Evolutionary conservation across 2,329 filamentous ascomycete species (phyloP).

Genomic region (Sordariomycetes sp.): DNA sequence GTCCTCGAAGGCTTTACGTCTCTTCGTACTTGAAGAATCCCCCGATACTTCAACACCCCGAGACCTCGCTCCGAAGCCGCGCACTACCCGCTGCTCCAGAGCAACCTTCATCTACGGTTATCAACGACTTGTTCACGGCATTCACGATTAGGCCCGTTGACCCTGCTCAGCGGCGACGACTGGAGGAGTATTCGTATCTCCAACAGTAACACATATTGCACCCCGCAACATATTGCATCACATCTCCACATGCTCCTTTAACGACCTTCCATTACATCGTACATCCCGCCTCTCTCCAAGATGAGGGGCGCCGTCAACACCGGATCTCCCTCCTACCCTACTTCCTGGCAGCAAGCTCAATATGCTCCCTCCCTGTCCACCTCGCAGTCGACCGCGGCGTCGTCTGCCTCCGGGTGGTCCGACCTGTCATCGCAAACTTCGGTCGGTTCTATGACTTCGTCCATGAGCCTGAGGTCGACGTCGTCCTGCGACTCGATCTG

Average conservation of each 20-base stretch:
- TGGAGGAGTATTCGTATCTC: slow-evolving; percentile 14
- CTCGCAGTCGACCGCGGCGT: slow-evolving; percentile 61
- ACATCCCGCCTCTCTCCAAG: slow-evolving; percentile 25
- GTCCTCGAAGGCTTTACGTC: slow-evolving; percentile 32
- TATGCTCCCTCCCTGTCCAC: slow-evolving; percentile 48
- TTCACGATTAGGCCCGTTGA: slow-evolving; percentile 17
- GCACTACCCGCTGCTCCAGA: slow-evolving; percentile 19
- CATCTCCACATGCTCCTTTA: slow-evolving; percentile 6
- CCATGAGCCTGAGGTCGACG: slow-evolving; percentile 5
- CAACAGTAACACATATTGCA: background rate
- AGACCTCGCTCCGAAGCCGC: slow-evolving; percentile 18
- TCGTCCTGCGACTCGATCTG: slow-evolving; percentile 8
- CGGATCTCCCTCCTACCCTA: slow-evolving; percentile 38
- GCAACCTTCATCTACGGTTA: slow-evolving; percentile 19
- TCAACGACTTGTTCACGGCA: slow-evolving; percentile 17
- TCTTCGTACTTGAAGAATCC: slow-evolving; percentile 25
- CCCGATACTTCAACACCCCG: slow-evolving; percentile 23
- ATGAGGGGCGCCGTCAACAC: slow-evolving; percentile 40
- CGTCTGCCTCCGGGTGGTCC: slow-evolving; percentile 69
- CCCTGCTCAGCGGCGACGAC: slow-evolving; percentile 18
- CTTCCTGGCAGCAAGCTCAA: slow-evolving; percentile 19
- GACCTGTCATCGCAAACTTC: slow-evolving; percentile 57
- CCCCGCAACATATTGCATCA: background rate
- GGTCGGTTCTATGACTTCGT: slow-evolving; percentile 50
- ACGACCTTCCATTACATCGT: slow-evolving; percentile 12